A percentile compares a stretch with the other conserved stretches of the same genome.
phyloP scores from a whole-genome alignment of 2,329 filamentous ascomycete species.

The Pseudogymnoascus sp. region DNA sequence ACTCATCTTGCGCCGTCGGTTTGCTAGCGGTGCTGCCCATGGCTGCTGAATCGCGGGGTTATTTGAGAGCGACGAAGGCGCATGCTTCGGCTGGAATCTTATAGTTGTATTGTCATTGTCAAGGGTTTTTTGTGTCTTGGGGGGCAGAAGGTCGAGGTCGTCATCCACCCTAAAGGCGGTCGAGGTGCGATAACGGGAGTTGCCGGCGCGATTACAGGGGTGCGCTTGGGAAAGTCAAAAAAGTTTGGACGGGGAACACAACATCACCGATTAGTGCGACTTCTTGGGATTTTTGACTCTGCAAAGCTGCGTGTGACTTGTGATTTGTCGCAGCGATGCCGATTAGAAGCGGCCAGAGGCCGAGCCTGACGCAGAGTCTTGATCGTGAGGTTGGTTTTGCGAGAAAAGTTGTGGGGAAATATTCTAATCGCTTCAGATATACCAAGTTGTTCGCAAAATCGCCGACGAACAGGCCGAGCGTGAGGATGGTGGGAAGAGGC shows the following conservation, averaged over 20 bases:
- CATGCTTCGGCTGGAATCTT: neutral
- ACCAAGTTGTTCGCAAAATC: constrained; percentile 70
- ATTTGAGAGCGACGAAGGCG: neutral
- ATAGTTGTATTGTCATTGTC: constrained; percentile 11
- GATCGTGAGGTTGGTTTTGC: constrained; percentile 48
- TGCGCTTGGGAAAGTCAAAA: neutral
- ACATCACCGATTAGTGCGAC: neutral
- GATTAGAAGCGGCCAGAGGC: constrained; percentile 26
- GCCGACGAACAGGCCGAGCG: constrained; percentile 53
- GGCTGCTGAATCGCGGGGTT: constrained; percentile 12
- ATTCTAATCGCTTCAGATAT: constrained; percentile 42
- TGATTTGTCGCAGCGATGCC: neutral
- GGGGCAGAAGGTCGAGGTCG: neutral
- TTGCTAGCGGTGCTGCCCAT: constrained; percentile 65
- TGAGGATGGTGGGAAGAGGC: constrained; percentile 37
- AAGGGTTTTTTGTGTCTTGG: constrained; percentile 6
- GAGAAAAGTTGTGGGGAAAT: constrained; percentile 9
- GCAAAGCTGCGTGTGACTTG: neutral
- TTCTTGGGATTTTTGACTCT: constrained; percentile 4
- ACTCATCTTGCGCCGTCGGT: constrained; percentile 81
- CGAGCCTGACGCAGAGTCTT: constrained; percentile 44
- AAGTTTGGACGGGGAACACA: constrained; percentile 1
- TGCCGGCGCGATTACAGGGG: neutral
- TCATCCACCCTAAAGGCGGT: neutral
- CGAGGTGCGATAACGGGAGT: constrained; percentile 12